Evolutionary conservation across 129 eudicot genomes (phyloP).

Genomic region (Saussurea involucrata): DNA sequence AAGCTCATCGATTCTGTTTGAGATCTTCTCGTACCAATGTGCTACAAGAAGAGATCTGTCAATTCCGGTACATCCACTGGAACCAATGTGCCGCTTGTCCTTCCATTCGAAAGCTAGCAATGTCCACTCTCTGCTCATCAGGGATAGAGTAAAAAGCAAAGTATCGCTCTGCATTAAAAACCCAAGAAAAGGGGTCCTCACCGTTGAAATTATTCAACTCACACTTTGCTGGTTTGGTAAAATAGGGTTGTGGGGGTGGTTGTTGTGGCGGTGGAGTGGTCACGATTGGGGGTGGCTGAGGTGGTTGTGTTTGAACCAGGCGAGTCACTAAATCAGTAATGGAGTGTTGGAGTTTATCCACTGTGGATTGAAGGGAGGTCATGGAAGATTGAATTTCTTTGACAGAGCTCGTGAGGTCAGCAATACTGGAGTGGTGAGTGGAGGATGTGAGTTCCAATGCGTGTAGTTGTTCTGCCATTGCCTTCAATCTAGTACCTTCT

Average conservation of each 20-base stretch:
- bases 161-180: no score
- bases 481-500: background rate
- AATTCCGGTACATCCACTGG: background rate
- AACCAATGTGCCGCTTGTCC: background rate
- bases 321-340: no score
- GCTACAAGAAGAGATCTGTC: background rate
- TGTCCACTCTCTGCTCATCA: background rate
- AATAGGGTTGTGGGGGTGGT: no score
- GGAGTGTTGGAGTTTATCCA: background rate
- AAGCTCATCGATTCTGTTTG: background rate
- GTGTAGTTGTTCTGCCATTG: background rate
- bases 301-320: no score
- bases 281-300: background rate
- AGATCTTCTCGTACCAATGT: background rate
- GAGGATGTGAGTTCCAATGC: no score
- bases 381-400: background rate
- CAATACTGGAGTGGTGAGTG: background rate
- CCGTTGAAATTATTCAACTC: no score
- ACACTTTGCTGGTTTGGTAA: no score
- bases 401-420: background rate
- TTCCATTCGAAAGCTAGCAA: background rate
- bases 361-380: background rate
- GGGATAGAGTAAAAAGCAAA: background rate
- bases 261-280: no score
- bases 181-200: no score